Evolutionary conservation across 768 basidiomycete species (phyloP), one percentile per base, ranked within the genome.

Genomic region (Amanita exitialis): DNA sequence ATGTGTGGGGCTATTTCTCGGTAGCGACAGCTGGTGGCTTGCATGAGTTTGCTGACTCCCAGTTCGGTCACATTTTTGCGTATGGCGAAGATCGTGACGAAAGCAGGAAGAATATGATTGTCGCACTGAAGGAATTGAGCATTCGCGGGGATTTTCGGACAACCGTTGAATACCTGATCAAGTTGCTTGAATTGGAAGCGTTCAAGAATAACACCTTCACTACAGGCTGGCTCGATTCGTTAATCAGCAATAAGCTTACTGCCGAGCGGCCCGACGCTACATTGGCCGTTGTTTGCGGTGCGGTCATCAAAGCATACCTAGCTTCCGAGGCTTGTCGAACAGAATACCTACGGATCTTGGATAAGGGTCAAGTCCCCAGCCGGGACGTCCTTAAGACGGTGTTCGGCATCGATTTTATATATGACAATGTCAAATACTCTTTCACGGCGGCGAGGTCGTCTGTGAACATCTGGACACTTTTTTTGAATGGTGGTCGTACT

Each of bases 1-100:
- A 99, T 56, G 96, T 99, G 41, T 99, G 96, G 96, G 96, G 96
- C 54, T 99, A 99, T 72, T 99, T 99, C 77, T 98, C 96, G 13
- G 96, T 99, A 59, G 82, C 81, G 39, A 86, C 86, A 12, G 86
- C 94, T 8, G 96, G 96, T 64, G 96, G 95, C 66, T 79, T 99
- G 49, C 96, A 99, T 69, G 94, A 99, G 67, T 98, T 93, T 60
- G 96, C 96, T 37, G 96, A 99, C 68, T 98, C 95, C 7, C 96
- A 99, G 60, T 98, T 99, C 61, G 96, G 96, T 49, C 96, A 99
- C 64, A 97, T 98, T 64, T 99, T 99, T 58, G 96, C 95, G 15
- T 97, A 97, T 59, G 96, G 96, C 47, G 88, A 94, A 66, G 95
- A 98, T 63, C 90, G 96, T 57, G 73, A 80, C 54, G 94, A 98